Conservation (phyloP, 164 flowering plant genomes). For the Chimonanthus praecox region DNA sequence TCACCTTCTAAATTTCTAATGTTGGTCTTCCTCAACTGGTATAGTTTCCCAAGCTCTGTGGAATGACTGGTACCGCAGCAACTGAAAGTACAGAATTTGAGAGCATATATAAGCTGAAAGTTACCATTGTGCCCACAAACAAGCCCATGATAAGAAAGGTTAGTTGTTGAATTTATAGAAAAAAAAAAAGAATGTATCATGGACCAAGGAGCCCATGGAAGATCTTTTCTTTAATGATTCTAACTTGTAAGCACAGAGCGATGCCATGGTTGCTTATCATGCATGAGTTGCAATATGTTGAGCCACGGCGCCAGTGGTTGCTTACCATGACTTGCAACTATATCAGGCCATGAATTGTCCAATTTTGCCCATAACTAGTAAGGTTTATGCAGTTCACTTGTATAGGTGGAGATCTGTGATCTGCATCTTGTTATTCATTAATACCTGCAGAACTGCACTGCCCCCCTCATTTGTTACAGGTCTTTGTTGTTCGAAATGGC, state of each 20-base stretch:
- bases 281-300: no score
- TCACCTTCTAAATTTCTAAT: conserved; percentile 8
- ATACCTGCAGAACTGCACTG: no score
- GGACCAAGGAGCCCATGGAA: not conserved
- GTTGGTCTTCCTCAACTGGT: conserved; percentile 15
- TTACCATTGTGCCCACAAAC: conserved; percentile 96
- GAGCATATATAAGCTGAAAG: conserved; percentile 97
- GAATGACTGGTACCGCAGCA: conserved; percentile 99
- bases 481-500: no score
- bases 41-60: conserved; percentile 97
- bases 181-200: not conserved
- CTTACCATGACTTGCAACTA: no score
- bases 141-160: conserved; percentile 98
- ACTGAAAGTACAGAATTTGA: conserved; percentile 97
- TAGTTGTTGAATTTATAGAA: not conserved
- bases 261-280: not conserved
- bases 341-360: no score
- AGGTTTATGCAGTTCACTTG: no score
- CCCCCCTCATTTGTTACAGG: no score
- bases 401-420: no score
- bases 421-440: no score
- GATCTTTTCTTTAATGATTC: not conserved
- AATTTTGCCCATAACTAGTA: no score
- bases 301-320: no score
- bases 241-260: not conserved